A percentile compares a stretch with the other conserved stretches of the same genome.
phyloP scores from a whole-genome alignment of 371 early-diverging fungal genomes.

The Mucor circinelloides region DNA sequence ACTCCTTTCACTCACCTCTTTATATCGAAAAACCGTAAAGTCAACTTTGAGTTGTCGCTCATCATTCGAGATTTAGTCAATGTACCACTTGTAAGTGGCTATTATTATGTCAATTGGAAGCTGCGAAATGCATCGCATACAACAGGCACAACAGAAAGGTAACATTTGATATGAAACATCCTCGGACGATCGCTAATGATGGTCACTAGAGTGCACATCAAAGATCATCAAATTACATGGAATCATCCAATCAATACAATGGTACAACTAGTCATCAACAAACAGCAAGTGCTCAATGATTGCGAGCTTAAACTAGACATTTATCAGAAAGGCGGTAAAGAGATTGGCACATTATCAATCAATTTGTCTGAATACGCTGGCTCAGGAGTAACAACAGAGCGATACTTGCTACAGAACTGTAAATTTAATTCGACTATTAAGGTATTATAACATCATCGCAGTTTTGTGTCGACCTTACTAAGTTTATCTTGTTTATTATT shows the following conservation, averaged over 20 bases:
- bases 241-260: constrained; percentile 39
- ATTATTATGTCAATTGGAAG: constrained; percentile 37
- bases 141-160: constrained; percentile 26
- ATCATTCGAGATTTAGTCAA: constrained; percentile 36
- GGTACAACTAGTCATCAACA: constrained; percentile 52
- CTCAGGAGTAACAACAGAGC: constrained; percentile 31
- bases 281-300: constrained; percentile 58
- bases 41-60: constrained; percentile 28
- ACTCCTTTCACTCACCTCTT: constrained; percentile 29
- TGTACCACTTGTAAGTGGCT: constrained; percentile 41
- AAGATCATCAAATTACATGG: constrained; percentile 59
- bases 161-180: neutral
- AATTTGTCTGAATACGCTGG: constrained; percentile 53
- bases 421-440: constrained; percentile 41
- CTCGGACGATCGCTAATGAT: neutral
- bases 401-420: constrained; percentile 48
- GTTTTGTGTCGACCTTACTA: neutral
- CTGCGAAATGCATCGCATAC: constrained; percentile 29
- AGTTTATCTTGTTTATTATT: neutral
- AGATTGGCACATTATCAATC: constrained; percentile 51
- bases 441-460: neutral
- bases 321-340: constrained; percentile 62
- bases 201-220: neutral
- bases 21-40: constrained; percentile 33
- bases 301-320: constrained; percentile 61